phyloP scores from a whole-genome alignment of 352 stramenopile species.

The Phytophthora boehmeriae region DNA sequence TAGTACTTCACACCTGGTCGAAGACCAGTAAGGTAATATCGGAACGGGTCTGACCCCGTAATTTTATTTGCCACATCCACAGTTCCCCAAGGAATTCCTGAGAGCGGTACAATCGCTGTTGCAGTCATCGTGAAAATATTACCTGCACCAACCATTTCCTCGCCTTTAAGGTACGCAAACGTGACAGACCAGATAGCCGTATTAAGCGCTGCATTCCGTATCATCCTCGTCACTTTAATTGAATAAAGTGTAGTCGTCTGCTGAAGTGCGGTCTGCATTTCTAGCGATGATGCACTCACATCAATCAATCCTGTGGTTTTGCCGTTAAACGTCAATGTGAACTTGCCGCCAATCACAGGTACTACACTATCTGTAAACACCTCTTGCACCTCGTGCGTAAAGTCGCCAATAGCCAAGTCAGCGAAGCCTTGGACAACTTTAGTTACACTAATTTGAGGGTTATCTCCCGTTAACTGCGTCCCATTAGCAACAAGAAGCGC shows the following conservation, averaged over 20 bases:
- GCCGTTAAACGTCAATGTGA: conserved; percentile 92
- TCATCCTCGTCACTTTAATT: conserved; percentile 70
- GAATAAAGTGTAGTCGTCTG: conserved; percentile 86
- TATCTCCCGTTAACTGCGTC: conserved; percentile 83
- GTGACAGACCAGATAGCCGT: conserved; percentile 92
- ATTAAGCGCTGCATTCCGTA: conserved; percentile 47
- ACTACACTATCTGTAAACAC: conserved; percentile 28
- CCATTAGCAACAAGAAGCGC: conserved; percentile 85
- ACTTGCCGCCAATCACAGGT: conserved; percentile 67
- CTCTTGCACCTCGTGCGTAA: conserved; percentile 87
- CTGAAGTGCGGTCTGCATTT: conserved; percentile 86
- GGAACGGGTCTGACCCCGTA: conserved; percentile 92
- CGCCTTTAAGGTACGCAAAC: conserved; percentile 92
- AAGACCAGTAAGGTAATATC: conserved; percentile 62
- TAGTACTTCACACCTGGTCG: conserved; percentile 66
- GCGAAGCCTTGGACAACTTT: conserved; percentile 49
- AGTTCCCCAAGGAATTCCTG: conserved; percentile 60
- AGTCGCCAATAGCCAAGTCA: conserved; percentile 88
- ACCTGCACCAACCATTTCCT: conserved; percentile 91
- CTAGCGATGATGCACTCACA: conserved; percentile 73
- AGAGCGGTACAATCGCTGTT: conserved; percentile 54
- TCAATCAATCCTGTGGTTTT: conserved; percentile 76
- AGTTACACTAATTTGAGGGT: conserved; percentile 78
- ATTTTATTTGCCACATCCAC: conserved; percentile 84
- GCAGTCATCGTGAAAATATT: conserved; percentile 88